These are phyloP conservation scores for Clonostachys rhizophaga DNA, from an alignment of 2,329 filamentous ascomycete species.

Conservation along the genomic window DNA sequence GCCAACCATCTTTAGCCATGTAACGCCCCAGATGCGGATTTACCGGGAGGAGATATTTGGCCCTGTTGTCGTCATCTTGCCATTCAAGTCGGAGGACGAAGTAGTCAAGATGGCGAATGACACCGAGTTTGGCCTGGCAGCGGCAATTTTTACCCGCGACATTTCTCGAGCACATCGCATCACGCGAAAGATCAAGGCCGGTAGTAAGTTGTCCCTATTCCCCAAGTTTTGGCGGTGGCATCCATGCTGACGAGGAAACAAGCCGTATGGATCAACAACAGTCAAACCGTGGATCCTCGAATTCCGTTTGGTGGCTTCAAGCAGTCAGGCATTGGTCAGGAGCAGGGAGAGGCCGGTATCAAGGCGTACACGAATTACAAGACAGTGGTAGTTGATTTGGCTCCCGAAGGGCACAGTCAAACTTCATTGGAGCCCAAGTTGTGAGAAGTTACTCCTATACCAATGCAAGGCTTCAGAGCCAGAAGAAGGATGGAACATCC, in stretches of 20 bases:
- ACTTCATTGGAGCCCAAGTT: too few relatives aligned
- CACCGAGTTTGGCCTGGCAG: constrained; percentile 34
- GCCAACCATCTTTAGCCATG: constrained; percentile 28
- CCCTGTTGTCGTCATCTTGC: constrained; percentile 40
- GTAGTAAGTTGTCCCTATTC: constrained; percentile 60
- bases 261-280: constrained; percentile 4
- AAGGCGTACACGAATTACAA: constrained; percentile 4
- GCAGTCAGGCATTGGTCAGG: constrained; percentile 4
- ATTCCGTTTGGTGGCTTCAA: constrained; percentile 6
- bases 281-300: constrained; percentile 1
- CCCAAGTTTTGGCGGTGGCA: constrained; percentile 39
- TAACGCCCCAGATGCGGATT: constrained; percentile 26
- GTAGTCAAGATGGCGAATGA: constrained; percentile 40
- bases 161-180: constrained; percentile 3
- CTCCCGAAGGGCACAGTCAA: too few relatives aligned
- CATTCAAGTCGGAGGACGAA: constrained; percentile 42
- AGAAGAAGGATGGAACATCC: too few relatives aligned
- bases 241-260: constrained; percentile 22
- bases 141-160: constrained; percentile 4
- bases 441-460: too few relatives aligned
- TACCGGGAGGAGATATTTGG: constrained; percentile 46
- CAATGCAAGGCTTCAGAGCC: too few relatives aligned
- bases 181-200: constrained; percentile 4
- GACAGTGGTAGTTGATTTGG: not conserved
- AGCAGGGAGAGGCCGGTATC: constrained; percentile 3